Conservation (phyloP, 371 early-diverging fungal genomes). For the Mucor sp. region DNA sequence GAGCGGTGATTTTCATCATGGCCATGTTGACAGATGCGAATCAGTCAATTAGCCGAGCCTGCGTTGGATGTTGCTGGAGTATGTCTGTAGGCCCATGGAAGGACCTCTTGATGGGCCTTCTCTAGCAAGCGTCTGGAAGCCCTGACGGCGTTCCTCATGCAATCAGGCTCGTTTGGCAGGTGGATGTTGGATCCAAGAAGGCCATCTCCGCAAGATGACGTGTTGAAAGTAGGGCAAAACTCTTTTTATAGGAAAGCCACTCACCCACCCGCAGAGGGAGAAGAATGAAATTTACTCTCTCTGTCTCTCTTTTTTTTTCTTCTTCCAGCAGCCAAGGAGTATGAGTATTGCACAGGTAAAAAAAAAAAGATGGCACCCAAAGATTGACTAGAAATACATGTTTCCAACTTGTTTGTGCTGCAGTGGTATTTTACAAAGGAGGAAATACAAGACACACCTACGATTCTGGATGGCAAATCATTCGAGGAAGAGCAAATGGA, state of each 20-base stretch:
- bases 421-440: slow-evolving; percentile 74
- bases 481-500: slow-evolving; percentile 56
- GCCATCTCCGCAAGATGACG: slow-evolving; percentile 1
- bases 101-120: background rate
- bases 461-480: slow-evolving; percentile 50
- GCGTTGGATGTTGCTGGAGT: background rate
- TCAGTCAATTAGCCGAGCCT: background rate
- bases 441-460: slow-evolving; percentile 68
- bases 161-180: no score
- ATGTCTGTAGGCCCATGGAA: no score
- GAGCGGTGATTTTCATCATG: background rate
- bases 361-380: background rate
- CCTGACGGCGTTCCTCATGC: no score
- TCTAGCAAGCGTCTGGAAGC: no score
- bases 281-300: background rate
- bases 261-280: background rate
- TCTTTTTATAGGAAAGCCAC: background rate
- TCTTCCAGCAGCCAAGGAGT: background rate
- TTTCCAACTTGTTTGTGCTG: background rate
- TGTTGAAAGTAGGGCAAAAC: background rate
- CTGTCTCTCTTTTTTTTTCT: background rate
- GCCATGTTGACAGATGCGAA: background rate
- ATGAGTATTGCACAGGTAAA: slow-evolving; percentile 2
- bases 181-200: no score
- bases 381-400: background rate